Evolutionary conservation across 2,329 filamentous ascomycete genomes (phyloP).

Genomic region (Corynespora cassiicola): DNA sequence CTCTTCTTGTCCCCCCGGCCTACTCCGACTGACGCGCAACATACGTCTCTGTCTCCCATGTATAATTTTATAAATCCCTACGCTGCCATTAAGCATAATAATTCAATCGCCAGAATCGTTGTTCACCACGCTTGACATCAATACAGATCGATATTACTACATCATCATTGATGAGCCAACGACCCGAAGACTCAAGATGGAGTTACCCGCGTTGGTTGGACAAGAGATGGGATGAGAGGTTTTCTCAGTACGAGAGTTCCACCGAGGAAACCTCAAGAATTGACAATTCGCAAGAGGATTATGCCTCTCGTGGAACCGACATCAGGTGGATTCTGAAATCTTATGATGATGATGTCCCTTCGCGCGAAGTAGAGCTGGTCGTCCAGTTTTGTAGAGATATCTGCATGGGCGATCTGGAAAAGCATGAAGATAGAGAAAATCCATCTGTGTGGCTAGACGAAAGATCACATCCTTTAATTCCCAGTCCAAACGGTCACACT

Average conservation of each 20-base stretch:
- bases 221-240: slow-evolving; percentile 1
- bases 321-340: slow-evolving; percentile 1
- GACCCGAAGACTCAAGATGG: slow-evolving; percentile 4
- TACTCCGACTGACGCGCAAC: no score
- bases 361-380: background rate
- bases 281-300: background rate
- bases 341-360: slow-evolving; percentile 3
- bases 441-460: no score
- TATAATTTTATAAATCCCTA: no score
- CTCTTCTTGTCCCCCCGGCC: no score
- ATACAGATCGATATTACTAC: background rate
- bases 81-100: no score
- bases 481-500: no score
- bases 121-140: no score
- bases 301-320: background rate
- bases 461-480: no score
- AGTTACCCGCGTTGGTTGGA: background rate
- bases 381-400: background rate
- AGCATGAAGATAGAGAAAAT: no score
- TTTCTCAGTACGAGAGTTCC: background rate
- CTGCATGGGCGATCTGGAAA: no score
- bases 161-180: background rate
- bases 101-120: no score
- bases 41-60: no score
- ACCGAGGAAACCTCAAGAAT: slow-evolving; percentile 2